These are phyloP conservation scores for Phellinidium pouzarii DNA, from an alignment of 1,284 basidiomycete genomes.

Conservation along the genomic window DNA sequence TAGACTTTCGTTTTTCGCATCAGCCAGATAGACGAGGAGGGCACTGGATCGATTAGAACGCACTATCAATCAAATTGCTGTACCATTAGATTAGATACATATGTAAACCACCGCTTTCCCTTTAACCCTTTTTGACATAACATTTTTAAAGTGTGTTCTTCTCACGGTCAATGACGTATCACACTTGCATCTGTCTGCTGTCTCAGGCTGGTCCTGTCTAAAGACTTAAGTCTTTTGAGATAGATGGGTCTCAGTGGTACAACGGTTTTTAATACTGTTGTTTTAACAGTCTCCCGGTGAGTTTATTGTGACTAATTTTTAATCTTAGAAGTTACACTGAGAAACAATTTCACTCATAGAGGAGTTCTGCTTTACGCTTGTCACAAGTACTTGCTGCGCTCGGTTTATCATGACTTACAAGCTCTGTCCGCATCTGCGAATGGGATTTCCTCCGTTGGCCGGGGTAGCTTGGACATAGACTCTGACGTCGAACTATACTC, in stretches of 20 bases:
- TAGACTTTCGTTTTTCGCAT: neutral
- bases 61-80: no score
- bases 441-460: slow-evolving; percentile 18
- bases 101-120: no score
- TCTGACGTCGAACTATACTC: slow-evolving; percentile 13
- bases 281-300: slow-evolving; percentile 3
- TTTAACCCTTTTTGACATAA: no score
- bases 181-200: no score
- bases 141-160: no score
- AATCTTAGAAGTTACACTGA: neutral
- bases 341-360: slow-evolving; percentile 28
- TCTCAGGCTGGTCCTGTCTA: neutral
- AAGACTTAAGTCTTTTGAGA: neutral
- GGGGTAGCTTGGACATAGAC: slow-evolving; percentile 31
- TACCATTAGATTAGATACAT: no score
- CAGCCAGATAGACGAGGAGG: neutral
- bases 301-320: neutral
- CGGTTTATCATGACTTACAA: slow-evolving; percentile 52
- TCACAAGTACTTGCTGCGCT: slow-evolving; percentile 45
- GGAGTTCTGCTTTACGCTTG: slow-evolving; percentile 44
- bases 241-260: neutral
- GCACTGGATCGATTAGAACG: slow-evolving; percentile 1
- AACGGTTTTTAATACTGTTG: neutral
- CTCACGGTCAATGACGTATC: no score
- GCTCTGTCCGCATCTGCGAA: slow-evolving; percentile 28